Base-by-base conservation (phyloP, 2,329 filamentous ascomycete genomes). In the Monosporascus sp. region DNA sequence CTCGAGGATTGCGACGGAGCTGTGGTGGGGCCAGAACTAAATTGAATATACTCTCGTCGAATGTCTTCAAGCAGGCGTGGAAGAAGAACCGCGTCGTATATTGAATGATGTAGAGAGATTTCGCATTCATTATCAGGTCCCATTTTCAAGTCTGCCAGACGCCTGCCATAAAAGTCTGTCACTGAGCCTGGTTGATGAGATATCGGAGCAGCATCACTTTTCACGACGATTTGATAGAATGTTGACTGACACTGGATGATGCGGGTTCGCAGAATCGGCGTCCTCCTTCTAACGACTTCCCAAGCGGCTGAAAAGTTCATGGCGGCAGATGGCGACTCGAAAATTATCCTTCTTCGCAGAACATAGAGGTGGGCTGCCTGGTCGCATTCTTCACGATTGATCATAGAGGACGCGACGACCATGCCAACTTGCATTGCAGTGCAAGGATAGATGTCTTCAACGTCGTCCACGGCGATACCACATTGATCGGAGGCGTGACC, bases 351-450 rank as follows among this genome's bases (percentile, higher is more conserved):
- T 51, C 14, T 38, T 28, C 7, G 48, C 58, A 61, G 26, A 67
- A 55, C 37, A 58, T 55, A 59, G 62, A 65, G 40, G 63, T 52
- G 41, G 66, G 62, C 43, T 61, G 57, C 3, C 55, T 49, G 20
- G 55, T 52, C 26, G 56, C 63, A 50, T 69, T 63, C 7, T 57
- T 55, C 14, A 69, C 58, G 51, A 26, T 26, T 26, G 24, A 7
- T 26, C 24, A 26, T 26, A 2, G 24, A 26, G 24, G 24, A 26
- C 24, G 24, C 24, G 7, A 26, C 24, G 24, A 26, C 24, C 24
- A 69, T 63, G 43, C 67, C 65, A 37, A 58, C 57, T 50, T 69
- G 66, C 5, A 67, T 63, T 3, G 66, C 63, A 9, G 63, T 60
- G 45, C 61, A 65, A 24, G 65, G 62, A 50, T 69, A 70, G n/a